Evolutionary conservation across 2,329 filamentous ascomycete species (phyloP), one percentile per base, ranked within the genome.

Genomic region (Magnaporthales sp.): DNA sequence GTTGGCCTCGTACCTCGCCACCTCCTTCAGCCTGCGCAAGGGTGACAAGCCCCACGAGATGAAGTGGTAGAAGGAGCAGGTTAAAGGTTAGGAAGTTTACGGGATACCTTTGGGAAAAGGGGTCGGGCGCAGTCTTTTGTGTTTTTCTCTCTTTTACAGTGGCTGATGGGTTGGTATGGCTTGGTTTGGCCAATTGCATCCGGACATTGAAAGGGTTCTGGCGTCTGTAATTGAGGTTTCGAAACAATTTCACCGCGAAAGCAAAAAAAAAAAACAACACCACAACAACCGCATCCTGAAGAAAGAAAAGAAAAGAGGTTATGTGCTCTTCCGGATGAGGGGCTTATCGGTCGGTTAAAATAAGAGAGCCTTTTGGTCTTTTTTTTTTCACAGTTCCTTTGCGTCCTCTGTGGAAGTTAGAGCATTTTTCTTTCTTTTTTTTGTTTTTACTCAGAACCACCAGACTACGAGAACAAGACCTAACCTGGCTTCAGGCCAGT

Each of bases 31-130:
- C 89, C 90, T 99, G 83, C 91, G 94, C 85, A 97, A 93, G 87
- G 95, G 95, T 79, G 94, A 99, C 88, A 93, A 94, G 90, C 95
- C 95, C 84, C 95, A 99, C 86, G 92, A 96, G 89, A 98, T 99
- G 95, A 91, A 92, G 85, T 99, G 94, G 89, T 99, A 97, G 84
- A 88, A 70, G 70, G 67, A 63, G 58, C 67, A 73, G 76, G 77
- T 70, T 74, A 75, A 71, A 72, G 51, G 56, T 61, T 32, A 64
- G 32, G 46, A 30, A 32, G 64, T 66, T 60, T 60, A 60, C 51
- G 30, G 64, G 56, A 60, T 66, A 63, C 30, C 62, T 24, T 63
- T 63, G 30, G 62, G 29, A 30, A 30, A 38, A 38, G 62, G 62
- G 62, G 31, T 64, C 62, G 62, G 62, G 54, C 54, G 54, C 54